These are phyloP conservation scores for Aspergillus piperis DNA, from an alignment of 2,329 filamentous ascomycete genomes.

Conservation along the genomic window DNA sequence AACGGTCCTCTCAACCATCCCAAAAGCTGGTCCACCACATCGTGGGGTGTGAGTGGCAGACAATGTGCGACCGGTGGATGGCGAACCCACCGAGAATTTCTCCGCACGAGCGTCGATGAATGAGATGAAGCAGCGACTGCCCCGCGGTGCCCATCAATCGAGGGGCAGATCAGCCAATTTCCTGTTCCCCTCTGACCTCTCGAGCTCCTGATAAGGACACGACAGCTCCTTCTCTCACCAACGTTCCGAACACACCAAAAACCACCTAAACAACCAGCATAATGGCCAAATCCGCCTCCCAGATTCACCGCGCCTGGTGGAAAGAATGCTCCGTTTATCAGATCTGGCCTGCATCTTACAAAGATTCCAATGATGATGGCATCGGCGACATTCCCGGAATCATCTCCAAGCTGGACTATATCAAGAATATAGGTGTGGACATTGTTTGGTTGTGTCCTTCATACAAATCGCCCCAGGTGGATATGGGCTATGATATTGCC, in stretches of 20 bases:
- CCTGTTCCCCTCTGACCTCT: background rate
- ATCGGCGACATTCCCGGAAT: constrained; percentile 68
- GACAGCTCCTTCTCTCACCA: background rate
- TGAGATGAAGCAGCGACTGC: constrained; percentile 3
- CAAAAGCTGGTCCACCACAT: background rate
- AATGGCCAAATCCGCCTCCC: constrained; percentile 12
- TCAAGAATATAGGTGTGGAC: constrained; percentile 62
- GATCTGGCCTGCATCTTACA: constrained; percentile 61
- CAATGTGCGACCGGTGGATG: background rate
- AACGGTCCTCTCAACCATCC: background rate
- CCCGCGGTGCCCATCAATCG: constrained; percentile 2
- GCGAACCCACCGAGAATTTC: constrained; percentile 9
- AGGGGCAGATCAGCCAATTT: background rate
- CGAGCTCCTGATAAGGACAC: background rate
- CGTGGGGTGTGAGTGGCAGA: constrained; percentile 10
- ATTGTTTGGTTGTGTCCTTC: constrained; percentile 59
- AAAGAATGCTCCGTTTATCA: constrained; percentile 61
- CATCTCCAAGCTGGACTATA: constrained; percentile 65
- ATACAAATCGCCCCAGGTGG: constrained; percentile 56
- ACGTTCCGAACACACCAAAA: background rate
- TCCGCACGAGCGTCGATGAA: constrained; percentile 6
- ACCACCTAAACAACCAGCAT: background rate
- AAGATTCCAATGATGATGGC: constrained; percentile 54
- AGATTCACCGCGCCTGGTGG: constrained; percentile 50
- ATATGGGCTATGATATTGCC: constrained; percentile 57